Percentiles rank a stretch among this genome's conserved stretches.
Evolutionary conservation across 495 filamentous ascomycete genomes (phyloP).

Genomic region (Penicillium dipodomyicola): DNA sequence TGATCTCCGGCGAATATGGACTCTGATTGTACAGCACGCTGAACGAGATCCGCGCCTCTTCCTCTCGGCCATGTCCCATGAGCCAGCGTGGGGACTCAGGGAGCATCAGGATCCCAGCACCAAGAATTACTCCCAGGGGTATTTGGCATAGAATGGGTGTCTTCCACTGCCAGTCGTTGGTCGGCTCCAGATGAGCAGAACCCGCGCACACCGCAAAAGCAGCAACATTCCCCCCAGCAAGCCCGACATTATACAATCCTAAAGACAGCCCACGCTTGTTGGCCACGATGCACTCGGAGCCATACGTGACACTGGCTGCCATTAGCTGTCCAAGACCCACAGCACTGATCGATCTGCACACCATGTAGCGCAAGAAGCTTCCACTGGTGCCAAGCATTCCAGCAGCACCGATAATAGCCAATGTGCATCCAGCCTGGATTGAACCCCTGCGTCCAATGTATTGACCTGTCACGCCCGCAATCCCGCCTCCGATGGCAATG

Average conservation of each 20-base stretch:
- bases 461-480: slow-evolving; percentile 24
- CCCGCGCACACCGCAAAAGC: slow-evolving; percentile 29
- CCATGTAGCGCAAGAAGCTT: slow-evolving; percentile 30
- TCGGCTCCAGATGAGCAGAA: slow-evolving; percentile 21
- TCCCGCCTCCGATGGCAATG: slow-evolving; percentile 25
- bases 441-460: slow-evolving; percentile 23
- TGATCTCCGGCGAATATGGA: slow-evolving; percentile 22
- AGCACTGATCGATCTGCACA: slow-evolving; percentile 32
- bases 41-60: slow-evolving; percentile 26
- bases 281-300: slow-evolving; percentile 32
- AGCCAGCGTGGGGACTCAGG: slow-evolving; percentile 36
- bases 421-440: slow-evolving; percentile 23
- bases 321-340: slow-evolving; percentile 28
- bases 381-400: slow-evolving; percentile 29
- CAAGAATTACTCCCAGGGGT: slow-evolving; percentile 27
- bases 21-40: slow-evolving; percentile 22
- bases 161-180: slow-evolving; percentile 34
- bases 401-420: slow-evolving; percentile 25
- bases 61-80: slow-evolving; percentile 21
- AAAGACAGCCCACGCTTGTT: slow-evolving; percentile 27
- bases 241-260: slow-evolving; percentile 30
- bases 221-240: slow-evolving; percentile 28
- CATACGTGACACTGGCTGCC: slow-evolving; percentile 22
- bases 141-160: slow-evolving; percentile 33
- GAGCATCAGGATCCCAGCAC: slow-evolving; percentile 30